phyloP scores from a whole-genome alignment of 176 grass and related monocot species.

The Zoysia japonica region DNA sequence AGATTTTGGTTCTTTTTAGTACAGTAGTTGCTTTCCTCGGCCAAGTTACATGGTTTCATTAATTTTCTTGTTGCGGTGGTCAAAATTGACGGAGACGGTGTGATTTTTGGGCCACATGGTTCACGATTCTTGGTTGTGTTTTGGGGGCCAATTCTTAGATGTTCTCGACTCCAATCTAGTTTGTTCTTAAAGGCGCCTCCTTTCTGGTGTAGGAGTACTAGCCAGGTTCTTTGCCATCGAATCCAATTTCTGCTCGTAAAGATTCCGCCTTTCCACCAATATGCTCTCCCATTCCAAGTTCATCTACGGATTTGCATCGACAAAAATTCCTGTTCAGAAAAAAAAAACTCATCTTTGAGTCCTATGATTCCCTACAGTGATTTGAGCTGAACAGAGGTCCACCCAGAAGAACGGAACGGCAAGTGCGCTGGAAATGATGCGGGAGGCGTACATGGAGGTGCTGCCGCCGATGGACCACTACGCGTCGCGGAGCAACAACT shows the following conservation, averaged over 20 bases:
- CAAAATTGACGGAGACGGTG: not conserved
- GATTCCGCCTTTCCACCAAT: slow-evolving; percentile 22
- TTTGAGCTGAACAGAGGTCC: not conserved
- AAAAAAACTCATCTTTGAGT: not conserved
- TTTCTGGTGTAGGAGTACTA: not conserved
- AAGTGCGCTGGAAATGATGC: slow-evolving; percentile 51
- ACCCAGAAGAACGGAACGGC: not conserved
- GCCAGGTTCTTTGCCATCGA: slow-evolving; percentile 6
- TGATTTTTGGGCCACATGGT: not conserved
- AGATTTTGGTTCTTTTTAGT: not conserved
- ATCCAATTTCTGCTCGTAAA: slow-evolving; percentile 23
- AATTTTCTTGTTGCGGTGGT: not conserved
- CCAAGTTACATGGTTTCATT: not conserved
- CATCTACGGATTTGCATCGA: slow-evolving; percentile 25
- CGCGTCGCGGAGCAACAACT: slow-evolving; percentile 26
- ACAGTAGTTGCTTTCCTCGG: not conserved
- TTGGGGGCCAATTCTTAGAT: not conserved
- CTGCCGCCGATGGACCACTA: slow-evolving; percentile 55
- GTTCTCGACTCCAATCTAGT: slow-evolving; percentile 38
- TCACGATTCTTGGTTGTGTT: not conserved
- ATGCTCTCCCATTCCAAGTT: not conserved
- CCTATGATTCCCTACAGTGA: slow-evolving; percentile 35
- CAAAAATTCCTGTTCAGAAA: not conserved
- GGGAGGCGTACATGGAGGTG: slow-evolving; percentile 68
- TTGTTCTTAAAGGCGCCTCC: slow-evolving; percentile 12